Percentiles rank a stretch among this genome's conserved stretches.
Evolutionary conservation across 2,329 filamentous ascomycete genomes (phyloP).

Genomic region (Fusarium continuum): DNA sequence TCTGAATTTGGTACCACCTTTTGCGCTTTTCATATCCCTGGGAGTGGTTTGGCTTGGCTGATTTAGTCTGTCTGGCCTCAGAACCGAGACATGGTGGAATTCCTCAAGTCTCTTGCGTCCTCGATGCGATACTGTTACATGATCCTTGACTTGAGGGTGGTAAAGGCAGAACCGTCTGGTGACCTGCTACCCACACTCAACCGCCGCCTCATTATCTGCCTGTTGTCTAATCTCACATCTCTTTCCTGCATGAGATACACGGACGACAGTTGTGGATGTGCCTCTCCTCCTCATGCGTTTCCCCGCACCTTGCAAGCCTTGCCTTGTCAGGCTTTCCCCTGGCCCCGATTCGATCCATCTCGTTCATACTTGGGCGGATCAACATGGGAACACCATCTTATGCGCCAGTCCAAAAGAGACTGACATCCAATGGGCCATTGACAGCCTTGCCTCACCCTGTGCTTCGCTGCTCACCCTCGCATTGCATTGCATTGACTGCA

Average conservation of each 20-base stretch:
- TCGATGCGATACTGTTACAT: conserved; percentile 25
- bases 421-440: conserved; percentile 33
- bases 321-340: conserved; percentile 17
- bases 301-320: conserved; percentile 38
- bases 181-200: conserved; percentile 33
- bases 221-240: conserved; percentile 40
- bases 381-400: conserved; percentile 27
- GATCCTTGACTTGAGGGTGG: conserved; percentile 10
- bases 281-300: conserved; percentile 24
- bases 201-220: conserved; percentile 26
- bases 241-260: conserved; percentile 26
- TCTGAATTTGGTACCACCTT: not conserved
- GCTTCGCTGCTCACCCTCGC: conserved; percentile 25
- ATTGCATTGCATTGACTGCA: conserved; percentile 20
- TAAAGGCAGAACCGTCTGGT: conserved; percentile 14
- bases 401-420: conserved; percentile 9
- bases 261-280: conserved; percentile 9
- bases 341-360: conserved; percentile 19
- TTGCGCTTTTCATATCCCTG: not conserved
- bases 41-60: conserved; percentile 12
- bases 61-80: conserved; percentile 14
- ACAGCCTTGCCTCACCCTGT: conserved; percentile 30
- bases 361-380: conserved; percentile 29
- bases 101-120: conserved; percentile 2
- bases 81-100: conserved; percentile 14